Base-by-base conservation (phyloP, 2,329 filamentous ascomycete species). In the Penicillium sp. region DNA sequence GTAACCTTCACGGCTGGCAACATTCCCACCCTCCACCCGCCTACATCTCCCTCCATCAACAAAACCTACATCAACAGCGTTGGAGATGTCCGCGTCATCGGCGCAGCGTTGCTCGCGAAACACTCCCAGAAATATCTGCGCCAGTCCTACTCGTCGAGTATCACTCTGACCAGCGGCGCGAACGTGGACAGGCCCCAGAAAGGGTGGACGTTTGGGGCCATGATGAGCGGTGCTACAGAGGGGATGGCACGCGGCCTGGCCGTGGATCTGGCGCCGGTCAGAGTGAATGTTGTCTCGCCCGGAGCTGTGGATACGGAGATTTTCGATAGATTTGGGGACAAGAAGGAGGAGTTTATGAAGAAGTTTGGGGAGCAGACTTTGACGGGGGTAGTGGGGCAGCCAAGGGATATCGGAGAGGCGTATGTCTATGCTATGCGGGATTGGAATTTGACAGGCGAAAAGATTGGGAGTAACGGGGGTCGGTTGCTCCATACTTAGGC, bases 251-350 rank as follows among this genome's bases (percentile, higher is more conserved):
- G 31, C 7, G 34, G 34, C n/a, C 16, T 52, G 23, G 49, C 49
- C 5, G 21, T 52, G 29, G 49, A 52, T 23, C 19, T 52, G 42
- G 40, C 39, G 40, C 49, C 49, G 3, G 8, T 46, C 19, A 19
- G 42, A 9, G 49, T 52, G n/a, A 52, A 52, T 29, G 40, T 39
- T 16, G 49, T 52, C 13, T 46, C 29, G 11, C 49, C 40, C 2
- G 49, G 49, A 16, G 29, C 45, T 14, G 49, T 52, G 5, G 13
- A 39, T 33, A 52, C 49, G 6, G 26, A 11, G 26, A 6, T 29
- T 29, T 29, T 29, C 11, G 26, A 29, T 29, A 29, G 26, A 29
- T 29, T 29, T 29, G 26, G 26, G 26, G 26, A 29, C 26, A 29
- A 29, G 26, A 29, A 11, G 26, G 26, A 29, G 11, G 26, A 29